phyloP scores from a whole-genome alignment of 495 filamentous ascomycete species.

The Articulospora tetracladia region DNA sequence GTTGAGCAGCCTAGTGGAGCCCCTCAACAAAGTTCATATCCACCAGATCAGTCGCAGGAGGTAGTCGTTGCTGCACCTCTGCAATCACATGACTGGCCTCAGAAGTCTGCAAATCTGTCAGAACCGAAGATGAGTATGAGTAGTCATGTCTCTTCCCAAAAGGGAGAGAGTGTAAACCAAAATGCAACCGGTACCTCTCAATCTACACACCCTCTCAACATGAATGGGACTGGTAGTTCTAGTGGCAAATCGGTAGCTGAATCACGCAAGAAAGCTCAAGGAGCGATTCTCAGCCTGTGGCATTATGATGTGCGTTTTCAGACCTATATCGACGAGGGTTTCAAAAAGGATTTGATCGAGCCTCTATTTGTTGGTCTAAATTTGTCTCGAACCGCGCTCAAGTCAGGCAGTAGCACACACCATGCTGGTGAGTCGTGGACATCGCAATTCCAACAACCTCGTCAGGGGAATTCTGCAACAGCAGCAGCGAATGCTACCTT shows the following conservation, averaged over 20 bases:
- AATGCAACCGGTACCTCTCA: too few relatives aligned
- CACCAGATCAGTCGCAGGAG: conserved; percentile 2
- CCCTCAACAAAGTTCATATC: not conserved
- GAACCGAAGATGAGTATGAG: not conserved
- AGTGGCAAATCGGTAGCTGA: conserved; percentile 34
- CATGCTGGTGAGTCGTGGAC: not conserved
- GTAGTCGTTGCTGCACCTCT: not conserved
- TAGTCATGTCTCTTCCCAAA: not conserved
- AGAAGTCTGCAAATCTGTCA: not conserved
- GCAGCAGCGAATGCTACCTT: not conserved
- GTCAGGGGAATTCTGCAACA: not conserved
- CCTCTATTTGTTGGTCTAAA: conserved; percentile 61
- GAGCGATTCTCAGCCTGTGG: conserved; percentile 61
- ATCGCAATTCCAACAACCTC: not conserved
- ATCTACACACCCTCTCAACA: not conserved
- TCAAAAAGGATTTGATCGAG: conserved; percentile 58
- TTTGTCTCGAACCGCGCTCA: conserved; percentile 4
- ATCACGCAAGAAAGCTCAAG: conserved; percentile 62
- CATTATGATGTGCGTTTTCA: conserved; percentile 63
- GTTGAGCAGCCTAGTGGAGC: conserved; percentile 8
- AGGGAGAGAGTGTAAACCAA: not conserved
- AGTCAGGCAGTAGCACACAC: not conserved
- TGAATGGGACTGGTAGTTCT: not conserved
- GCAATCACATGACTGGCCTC: not conserved
- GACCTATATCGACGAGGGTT: conserved; percentile 67